These are phyloP conservation scores for Zasmidium citrigriseum DNA, from an alignment of 2,329 filamentous ascomycete species.

Conservation along the genomic window DNA sequence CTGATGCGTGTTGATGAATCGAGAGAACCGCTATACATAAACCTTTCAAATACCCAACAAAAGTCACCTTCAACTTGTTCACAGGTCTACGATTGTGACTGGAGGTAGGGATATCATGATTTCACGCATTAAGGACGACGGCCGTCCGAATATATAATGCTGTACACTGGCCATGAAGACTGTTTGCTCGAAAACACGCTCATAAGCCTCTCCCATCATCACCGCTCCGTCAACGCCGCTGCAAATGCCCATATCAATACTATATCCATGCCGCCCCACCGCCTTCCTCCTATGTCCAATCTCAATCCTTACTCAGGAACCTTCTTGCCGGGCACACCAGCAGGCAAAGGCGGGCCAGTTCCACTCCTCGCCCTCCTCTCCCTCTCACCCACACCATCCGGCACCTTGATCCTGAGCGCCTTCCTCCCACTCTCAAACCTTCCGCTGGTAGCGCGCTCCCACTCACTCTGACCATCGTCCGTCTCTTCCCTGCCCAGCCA, in stretches of 20 bases:
- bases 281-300: neutral
- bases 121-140: neutral
- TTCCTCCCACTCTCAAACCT: slow-evolving; percentile 55
- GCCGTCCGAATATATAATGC: slow-evolving; percentile 3
- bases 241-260: slow-evolving; percentile 2
- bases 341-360: slow-evolving; percentile 53
- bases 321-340: slow-evolving; percentile 14
- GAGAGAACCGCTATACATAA: too few species aligned
- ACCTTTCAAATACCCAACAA: too few species aligned
- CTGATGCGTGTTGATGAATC: neutral
- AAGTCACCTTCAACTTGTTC: too few species aligned
- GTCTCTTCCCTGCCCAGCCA: slow-evolving; percentile 72
- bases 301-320: slow-evolving; percentile 12
- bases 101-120: neutral
- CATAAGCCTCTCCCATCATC: neutral
- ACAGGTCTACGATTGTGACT: too few species aligned
- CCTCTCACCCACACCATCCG: slow-evolving; percentile 54
- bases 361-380: slow-evolving; percentile 63
- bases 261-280: neutral
- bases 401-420: slow-evolving; percentile 39
- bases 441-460: slow-evolving; percentile 64
- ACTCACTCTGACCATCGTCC: slow-evolving; percentile 62
- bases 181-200: neutral
- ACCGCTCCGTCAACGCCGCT: slow-evolving; percentile 2
- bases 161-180: slow-evolving; percentile 2